These are phyloP conservation scores for Leucocoprinus sp. DNA, from an alignment of 768 basidiomycete species.

Conservation along the genomic window DNA sequence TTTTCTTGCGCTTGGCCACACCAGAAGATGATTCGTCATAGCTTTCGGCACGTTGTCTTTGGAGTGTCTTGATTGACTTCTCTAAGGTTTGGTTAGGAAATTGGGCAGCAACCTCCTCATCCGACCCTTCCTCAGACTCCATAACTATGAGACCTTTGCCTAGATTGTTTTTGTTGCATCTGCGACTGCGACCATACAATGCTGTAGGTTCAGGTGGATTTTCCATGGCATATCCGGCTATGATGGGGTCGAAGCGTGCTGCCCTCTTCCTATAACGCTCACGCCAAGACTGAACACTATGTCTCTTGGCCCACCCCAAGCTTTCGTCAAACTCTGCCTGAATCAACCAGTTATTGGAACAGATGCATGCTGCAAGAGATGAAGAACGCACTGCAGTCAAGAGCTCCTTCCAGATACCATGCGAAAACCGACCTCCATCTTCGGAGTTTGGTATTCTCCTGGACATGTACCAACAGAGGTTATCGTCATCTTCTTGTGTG, in stretches of 20 bases:
- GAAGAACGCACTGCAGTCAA: slow-evolving; percentile 20
- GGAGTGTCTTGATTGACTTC: background rate
- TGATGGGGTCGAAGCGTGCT: slow-evolving; percentile 25
- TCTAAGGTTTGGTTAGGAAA: background rate
- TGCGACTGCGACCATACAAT: slow-evolving; percentile 14
- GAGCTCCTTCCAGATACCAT: slow-evolving; percentile 26
- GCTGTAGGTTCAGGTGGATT: slow-evolving; percentile 19
- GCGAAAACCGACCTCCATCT: slow-evolving; percentile 32
- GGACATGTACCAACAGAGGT: slow-evolving; percentile 31
- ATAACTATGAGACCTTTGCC: background rate
- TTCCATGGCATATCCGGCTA: slow-evolving; percentile 19
- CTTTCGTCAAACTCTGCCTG: slow-evolving; percentile 16
- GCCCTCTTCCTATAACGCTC: slow-evolving; percentile 36
- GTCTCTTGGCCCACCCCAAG: slow-evolving; percentile 32
- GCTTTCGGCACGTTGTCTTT: background rate
- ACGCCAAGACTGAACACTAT: slow-evolving; percentile 40
- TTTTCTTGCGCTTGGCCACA: background rate
- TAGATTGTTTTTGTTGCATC: slow-evolving; percentile 16
- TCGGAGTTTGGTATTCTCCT: slow-evolving; percentile 23
- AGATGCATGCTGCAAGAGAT: background rate
- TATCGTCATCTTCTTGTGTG: slow-evolving; percentile 30
- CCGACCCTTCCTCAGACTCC: slow-evolving; percentile 8
- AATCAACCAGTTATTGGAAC: background rate
- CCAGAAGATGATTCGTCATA: background rate
- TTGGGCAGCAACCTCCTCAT: background rate